Percentiles rank a stretch among this genome's conserved stretches.
These are phyloP conservation scores for Annulohypoxylon truncatum DNA, from an alignment of 2,329 filamentous ascomycete genomes.

Conservation along the genomic window DNA sequence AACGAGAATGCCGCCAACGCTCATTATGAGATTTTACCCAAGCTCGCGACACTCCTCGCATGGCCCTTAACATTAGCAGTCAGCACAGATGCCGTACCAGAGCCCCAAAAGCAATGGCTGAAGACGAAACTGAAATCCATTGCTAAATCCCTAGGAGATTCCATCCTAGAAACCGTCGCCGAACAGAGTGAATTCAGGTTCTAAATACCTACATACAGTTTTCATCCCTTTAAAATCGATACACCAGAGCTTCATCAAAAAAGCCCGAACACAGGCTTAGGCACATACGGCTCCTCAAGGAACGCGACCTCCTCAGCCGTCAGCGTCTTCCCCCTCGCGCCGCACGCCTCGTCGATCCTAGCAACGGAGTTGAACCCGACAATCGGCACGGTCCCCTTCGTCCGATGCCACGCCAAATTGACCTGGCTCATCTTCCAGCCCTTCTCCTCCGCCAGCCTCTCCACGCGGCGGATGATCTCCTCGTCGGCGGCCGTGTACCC, in stretches of 20 bases:
- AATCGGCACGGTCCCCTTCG: slow-evolving; percentile 65
- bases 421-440: slow-evolving; percentile 72
- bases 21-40: slow-evolving; percentile 21
- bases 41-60: slow-evolving; percentile 15
- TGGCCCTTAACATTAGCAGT: slow-evolving; percentile 23
- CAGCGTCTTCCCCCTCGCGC: slow-evolving; percentile 59
- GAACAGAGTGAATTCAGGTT: slow-evolving; percentile 21
- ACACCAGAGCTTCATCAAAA: background rate
- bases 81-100: slow-evolving; percentile 20
- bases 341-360: slow-evolving; percentile 71
- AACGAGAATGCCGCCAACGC: background rate
- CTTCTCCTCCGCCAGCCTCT: slow-evolving; percentile 69
- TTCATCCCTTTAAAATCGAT: background rate
- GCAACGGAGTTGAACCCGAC: slow-evolving; percentile 66
- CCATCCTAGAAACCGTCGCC: slow-evolving; percentile 1
- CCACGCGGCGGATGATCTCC: slow-evolving; percentile 61
- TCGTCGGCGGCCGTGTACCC: slow-evolving; percentile 45
- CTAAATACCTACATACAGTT: slow-evolving; percentile 1
- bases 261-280: slow-evolving; percentile 59
- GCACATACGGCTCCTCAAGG: slow-evolving; percentile 70
- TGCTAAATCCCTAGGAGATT: slow-evolving; percentile 20
- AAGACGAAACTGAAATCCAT: slow-evolving; percentile 14
- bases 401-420: slow-evolving; percentile 70
- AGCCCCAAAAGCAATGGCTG: slow-evolving; percentile 24
- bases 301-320: slow-evolving; percentile 69